These are phyloP conservation scores for Sporisorium sorghi DNA, from an alignment of 1,284 basidiomycete species.

Conservation along the genomic window DNA sequence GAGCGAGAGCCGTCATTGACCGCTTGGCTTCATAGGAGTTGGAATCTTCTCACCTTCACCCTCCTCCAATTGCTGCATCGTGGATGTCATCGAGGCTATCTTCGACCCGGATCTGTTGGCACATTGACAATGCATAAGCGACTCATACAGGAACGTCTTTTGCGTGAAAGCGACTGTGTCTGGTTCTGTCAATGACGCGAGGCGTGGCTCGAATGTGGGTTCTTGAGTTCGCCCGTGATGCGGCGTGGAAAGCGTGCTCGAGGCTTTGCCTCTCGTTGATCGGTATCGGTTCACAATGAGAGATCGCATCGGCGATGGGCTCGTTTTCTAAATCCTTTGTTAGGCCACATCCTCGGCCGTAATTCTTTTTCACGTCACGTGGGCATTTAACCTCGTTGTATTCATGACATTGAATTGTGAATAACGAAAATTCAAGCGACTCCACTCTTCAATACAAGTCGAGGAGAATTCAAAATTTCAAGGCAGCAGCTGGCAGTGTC, in stretches of 20 bases:
- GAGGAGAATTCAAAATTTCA: background rate
- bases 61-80: background rate
- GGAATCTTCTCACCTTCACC: background rate
- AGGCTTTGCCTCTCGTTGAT: background rate
- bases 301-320: background rate
- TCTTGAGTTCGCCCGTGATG: background rate
- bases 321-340: too few relatives aligned
- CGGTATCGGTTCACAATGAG: background rate
- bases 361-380: too few relatives aligned
- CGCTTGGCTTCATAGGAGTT: slow-evolving; percentile 25
- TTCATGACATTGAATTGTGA: too few relatives aligned
- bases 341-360: background rate
- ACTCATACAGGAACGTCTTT: background rate
- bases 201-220: background rate
- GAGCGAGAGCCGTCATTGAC: slow-evolving; percentile 38
- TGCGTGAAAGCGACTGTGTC: background rate
- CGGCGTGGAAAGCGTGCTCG: background rate
- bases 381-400: too few relatives aligned
- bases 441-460: background rate
- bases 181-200: background rate
- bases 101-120: background rate
- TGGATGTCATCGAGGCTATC: background rate
- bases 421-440: background rate
- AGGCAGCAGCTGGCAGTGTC: slow-evolving; percentile 16
- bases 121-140: slow-evolving; percentile 6